These are phyloP conservation scores for Hyaloscypha hepaticicola DNA, from an alignment of 495 filamentous ascomycete genomes.

Conservation along the genomic window DNA sequence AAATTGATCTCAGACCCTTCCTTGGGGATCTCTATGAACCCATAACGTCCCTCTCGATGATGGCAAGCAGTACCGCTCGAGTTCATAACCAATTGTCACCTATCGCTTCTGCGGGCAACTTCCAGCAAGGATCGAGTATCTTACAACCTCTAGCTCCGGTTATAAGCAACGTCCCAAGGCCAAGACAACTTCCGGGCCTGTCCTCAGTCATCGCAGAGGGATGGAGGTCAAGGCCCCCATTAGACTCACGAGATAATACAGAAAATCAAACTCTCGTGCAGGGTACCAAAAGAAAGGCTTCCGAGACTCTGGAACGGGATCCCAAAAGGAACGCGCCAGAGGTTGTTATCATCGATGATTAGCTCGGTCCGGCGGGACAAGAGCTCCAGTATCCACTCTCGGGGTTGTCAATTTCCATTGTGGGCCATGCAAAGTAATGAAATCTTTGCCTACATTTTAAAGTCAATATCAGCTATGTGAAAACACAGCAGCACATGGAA, in stretches of 20 bases:
- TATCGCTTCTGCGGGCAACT: neutral
- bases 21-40: slow-evolving; percentile 3
- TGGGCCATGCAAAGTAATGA: too few relatives aligned
- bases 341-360: neutral
- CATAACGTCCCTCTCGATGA: neutral
- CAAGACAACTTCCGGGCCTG: neutral
- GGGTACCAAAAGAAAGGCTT: neutral
- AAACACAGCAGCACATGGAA: too few relatives aligned
- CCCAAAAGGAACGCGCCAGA: neutral
- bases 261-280: neutral
- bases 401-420: too few relatives aligned
- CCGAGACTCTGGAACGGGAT: neutral
- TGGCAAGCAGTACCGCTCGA: neutral
- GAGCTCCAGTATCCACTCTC: too few relatives aligned
- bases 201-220: neutral
- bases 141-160: neutral
- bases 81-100: neutral
- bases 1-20: slow-evolving; percentile 1
- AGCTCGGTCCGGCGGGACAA: too few relatives aligned
- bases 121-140: neutral
- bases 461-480: too few relatives aligned
- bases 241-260: neutral
- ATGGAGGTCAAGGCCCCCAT: neutral
- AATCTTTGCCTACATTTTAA: too few relatives aligned
- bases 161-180: neutral